Percentiles rank a stretch among this genome's conserved stretches.
Conservation (phyloP, 345 rosid species). For the Salix exigua region DNA sequence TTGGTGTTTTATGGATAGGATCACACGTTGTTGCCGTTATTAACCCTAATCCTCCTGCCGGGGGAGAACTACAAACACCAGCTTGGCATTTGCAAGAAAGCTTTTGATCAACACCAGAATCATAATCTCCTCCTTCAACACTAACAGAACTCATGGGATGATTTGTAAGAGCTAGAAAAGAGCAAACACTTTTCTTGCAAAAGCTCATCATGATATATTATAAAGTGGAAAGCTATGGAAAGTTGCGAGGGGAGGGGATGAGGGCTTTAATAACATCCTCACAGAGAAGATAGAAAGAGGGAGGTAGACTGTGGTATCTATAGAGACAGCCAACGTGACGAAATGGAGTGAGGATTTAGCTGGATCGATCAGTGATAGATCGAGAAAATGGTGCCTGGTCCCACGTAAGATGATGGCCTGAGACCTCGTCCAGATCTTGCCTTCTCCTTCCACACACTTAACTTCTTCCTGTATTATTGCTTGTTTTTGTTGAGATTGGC, state of each 20-base stretch:
- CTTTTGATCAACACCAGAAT: neutral
- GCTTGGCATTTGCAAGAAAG: constrained; percentile 10
- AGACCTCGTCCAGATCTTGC: constrained; percentile 16
- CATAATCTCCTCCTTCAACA: neutral
- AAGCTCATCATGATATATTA: constrained; percentile 45
- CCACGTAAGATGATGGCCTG: constrained; percentile 36
- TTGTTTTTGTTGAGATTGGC: too few relatives aligned
- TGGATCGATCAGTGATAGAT: constrained; percentile 28
- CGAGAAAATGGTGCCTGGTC: constrained; percentile 45
- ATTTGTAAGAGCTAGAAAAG: constrained; percentile 28
- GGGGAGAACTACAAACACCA: neutral
- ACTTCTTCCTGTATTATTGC: too few relatives aligned
- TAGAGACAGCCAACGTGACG: constrained; percentile 34
- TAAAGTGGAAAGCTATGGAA: neutral
- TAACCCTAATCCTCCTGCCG: constrained; percentile 30
- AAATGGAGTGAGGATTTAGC: constrained; percentile 22
- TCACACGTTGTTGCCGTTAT: constrained; percentile 14
- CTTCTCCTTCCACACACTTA: neutral
- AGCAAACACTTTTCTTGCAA: constrained; percentile 48
- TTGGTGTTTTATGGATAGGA: constrained; percentile 17
- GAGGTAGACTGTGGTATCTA: constrained; percentile 13
- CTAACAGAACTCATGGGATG: neutral
- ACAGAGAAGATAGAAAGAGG: constrained; percentile 29
- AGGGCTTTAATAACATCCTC: constrained; percentile 40
- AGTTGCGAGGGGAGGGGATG: constrained; percentile 4